phyloP scores from a whole-genome alignment of 2,329 filamentous ascomycete species.

The Chalaropsis ovoidea region DNA sequence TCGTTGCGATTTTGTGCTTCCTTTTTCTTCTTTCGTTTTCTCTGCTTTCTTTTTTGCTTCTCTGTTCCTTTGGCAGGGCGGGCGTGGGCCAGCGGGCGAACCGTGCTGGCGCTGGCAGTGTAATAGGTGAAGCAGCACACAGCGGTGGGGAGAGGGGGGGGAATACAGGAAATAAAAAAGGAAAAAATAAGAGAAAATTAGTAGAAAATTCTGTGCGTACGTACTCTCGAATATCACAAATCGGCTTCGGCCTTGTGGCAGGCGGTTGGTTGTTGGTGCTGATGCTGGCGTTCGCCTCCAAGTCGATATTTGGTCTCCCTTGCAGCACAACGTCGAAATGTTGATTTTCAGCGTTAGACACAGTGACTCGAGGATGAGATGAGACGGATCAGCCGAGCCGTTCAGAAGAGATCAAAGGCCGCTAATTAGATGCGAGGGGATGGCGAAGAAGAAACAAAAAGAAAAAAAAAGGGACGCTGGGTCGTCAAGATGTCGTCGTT shows the following conservation, averaged over 20 bases:
- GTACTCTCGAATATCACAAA: slow-evolving; percentile 1
- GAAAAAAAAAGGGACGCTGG: too few species aligned
- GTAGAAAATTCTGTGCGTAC: background rate
- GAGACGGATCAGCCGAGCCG: background rate
- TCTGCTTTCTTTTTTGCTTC: background rate
- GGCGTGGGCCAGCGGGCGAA: background rate
- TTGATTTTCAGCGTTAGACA: background rate
- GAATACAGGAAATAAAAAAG: background rate
- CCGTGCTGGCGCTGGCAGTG: background rate
- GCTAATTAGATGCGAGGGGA: background rate
- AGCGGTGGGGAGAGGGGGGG: too few species aligned
- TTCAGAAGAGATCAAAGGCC: background rate
- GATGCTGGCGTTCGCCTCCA: background rate
- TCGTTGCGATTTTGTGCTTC: background rate
- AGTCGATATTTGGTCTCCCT: background rate
- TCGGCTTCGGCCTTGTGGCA: background rate
- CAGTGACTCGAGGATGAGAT: background rate
- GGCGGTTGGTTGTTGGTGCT: too few species aligned
- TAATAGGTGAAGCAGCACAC: too few species aligned
- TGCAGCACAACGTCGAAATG: background rate
- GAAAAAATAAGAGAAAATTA: background rate
- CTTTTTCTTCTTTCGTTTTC: background rate
- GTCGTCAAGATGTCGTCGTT: too few species aligned
- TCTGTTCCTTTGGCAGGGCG: slow-evolving; percentile 6
- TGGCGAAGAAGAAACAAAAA: too few species aligned